phyloP scores from a whole-genome alignment of 768 basidiomycete species.

The Melanogaster broomeanus region DNA sequence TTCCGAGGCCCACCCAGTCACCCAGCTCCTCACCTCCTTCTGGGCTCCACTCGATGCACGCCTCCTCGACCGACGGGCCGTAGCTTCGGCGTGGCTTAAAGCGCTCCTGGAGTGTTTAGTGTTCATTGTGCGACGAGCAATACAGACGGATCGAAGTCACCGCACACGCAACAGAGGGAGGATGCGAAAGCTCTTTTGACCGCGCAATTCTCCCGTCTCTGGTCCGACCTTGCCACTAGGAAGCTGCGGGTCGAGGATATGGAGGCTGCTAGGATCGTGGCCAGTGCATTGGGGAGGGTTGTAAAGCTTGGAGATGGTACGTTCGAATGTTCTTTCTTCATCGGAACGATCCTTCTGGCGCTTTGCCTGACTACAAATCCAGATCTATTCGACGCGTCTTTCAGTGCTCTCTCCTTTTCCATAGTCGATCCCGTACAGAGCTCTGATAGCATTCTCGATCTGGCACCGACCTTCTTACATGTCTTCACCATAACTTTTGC shows the following conservation, averaged over 20 bases:
- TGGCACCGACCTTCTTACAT: constrained; percentile 50
- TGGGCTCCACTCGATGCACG: constrained; percentile 73
- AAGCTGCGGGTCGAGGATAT: constrained; percentile 49
- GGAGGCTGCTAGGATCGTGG: constrained; percentile 46
- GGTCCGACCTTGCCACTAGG: constrained; percentile 46
- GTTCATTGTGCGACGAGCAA: constrained; percentile 47
- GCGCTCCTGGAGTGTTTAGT: constrained; percentile 70
- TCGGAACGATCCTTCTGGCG: constrained; percentile 25
- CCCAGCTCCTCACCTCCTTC: constrained; percentile 68
- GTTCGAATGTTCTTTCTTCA: constrained; percentile 27
- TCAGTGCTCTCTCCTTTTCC: constrained; percentile 41
- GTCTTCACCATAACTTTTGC: constrained; percentile 42
- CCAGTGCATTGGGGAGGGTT: constrained; percentile 43
- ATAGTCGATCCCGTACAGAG: constrained; percentile 5
- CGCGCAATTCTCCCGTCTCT: constrained; percentile 48
- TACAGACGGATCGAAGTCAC: constrained; percentile 2
- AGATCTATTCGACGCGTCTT: constrained; percentile 53
- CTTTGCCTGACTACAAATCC: constrained; percentile 1
- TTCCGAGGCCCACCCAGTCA: constrained; percentile 30
- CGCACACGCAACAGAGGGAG: background rate
- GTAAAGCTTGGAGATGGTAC: constrained; percentile 47
- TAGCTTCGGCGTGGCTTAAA: constrained; percentile 60
- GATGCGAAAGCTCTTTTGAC: constrained; percentile 36
- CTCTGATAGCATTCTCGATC: constrained; percentile 2
- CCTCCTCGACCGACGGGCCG: constrained; percentile 23